These are phyloP conservation scores for Elsinoe batatas DNA, from an alignment of 2,329 filamentous ascomycete genomes.

Conservation along the genomic window DNA sequence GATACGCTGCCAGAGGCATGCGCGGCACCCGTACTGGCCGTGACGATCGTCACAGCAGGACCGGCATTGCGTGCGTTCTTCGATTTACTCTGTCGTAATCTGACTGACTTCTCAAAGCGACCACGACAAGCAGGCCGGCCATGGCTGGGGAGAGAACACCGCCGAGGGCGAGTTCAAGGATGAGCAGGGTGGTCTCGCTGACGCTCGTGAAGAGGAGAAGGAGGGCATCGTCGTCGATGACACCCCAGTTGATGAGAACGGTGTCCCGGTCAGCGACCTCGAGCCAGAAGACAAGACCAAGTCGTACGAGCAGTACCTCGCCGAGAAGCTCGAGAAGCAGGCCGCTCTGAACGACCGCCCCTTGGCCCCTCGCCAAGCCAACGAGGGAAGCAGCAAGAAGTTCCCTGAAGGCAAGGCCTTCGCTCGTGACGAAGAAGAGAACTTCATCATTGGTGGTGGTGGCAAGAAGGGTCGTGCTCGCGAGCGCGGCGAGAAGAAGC, in stretches of 20 bases:
- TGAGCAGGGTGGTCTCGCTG: conserved; percentile 81
- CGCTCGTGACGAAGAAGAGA: conserved; percentile 48
- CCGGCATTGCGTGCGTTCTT: conserved; percentile 45
- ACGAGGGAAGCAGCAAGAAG: conserved; percentile 92
- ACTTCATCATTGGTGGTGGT: conserved; percentile 61
- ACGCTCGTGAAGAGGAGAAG: conserved; percentile 77
- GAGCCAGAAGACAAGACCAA: conserved; percentile 64
- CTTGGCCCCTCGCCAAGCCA: conserved; percentile 73
- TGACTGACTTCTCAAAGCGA: conserved; percentile 43
- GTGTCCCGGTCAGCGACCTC: conserved; percentile 26
- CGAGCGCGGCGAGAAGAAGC: conserved; percentile 81
- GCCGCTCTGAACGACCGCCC: conserved; percentile 53
- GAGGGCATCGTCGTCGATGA: conserved; percentile 41
- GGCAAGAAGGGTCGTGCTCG: conserved; percentile 77
- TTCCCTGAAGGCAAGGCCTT: conserved; percentile 74
- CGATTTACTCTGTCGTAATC: background rate
- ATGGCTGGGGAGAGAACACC: conserved; percentile 78
- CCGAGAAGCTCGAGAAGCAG: conserved; percentile 67
- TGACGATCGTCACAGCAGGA: conserved; percentile 54
- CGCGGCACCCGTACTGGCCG: conserved; percentile 34
- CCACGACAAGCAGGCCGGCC: conserved; percentile 76
- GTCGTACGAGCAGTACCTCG: conserved; percentile 82
- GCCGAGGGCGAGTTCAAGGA: conserved; percentile 80
- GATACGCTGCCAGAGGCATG: conserved; percentile 46
- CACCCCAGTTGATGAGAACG: conserved; percentile 31